A percentile compares a stretch with the other conserved stretches of the same genome.
phyloP scores from a whole-genome alignment of 495 filamentous ascomycete genomes.

The Trichocladium antarcticum region DNA sequence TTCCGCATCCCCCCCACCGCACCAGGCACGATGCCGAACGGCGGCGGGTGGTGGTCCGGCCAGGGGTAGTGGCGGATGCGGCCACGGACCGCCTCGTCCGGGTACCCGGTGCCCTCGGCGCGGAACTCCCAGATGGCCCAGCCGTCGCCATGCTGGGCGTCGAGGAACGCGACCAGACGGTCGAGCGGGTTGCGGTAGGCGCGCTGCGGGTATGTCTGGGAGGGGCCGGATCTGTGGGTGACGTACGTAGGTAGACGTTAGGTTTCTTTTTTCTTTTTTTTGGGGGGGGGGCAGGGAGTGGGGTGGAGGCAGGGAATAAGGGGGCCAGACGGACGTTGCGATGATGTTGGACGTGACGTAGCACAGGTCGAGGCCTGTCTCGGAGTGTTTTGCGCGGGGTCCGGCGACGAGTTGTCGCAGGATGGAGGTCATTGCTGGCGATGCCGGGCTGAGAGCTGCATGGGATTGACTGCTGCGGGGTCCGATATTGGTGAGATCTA shows the following conservation, averaged over 20 bases:
- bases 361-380: constrained; percentile 85
- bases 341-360: constrained; percentile 79
- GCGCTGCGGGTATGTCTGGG: constrained; percentile 72
- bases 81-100: constrained; percentile 73
- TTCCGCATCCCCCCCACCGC: constrained; percentile 87
- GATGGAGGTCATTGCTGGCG: constrained; percentile 38
- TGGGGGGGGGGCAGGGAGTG: background rate
- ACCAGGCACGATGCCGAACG: constrained; percentile 73
- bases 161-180: constrained; percentile 71
- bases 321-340: constrained; percentile 41
- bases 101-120: constrained; percentile 91
- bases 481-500: no score
- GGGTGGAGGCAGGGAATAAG: background rate
- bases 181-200: constrained; percentile 90
- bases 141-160: constrained; percentile 64
- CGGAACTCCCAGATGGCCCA: constrained; percentile 98
- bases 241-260: background rate
- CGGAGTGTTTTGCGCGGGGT: constrained; percentile 68
- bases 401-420: constrained; percentile 55
- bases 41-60: constrained; percentile 95
- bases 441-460: background rate
- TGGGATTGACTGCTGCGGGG: no score
- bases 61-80: constrained; percentile 84
- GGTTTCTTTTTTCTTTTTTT: background rate
- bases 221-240: constrained; percentile 59